Evolutionary conservation across 2,329 filamentous ascomycete species (phyloP).

Genomic region (Alternaria conjuncta): DNA sequence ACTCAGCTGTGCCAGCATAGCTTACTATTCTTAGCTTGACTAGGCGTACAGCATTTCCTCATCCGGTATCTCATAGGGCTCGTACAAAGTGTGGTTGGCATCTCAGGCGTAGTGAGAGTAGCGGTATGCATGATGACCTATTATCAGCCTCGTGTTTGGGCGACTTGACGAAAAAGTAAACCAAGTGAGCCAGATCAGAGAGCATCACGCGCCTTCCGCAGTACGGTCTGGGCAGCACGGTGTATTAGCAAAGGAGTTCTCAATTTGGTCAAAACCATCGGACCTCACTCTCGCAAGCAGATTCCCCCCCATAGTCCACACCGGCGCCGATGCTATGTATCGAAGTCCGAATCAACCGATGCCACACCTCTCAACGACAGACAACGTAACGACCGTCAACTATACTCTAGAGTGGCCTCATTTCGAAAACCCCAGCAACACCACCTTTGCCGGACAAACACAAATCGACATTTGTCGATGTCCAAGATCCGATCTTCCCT

Average conservation of each 20-base stretch:
- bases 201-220: not conserved
- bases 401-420: constrained; percentile 39
- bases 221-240: not conserved
- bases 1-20: constrained; percentile 12
- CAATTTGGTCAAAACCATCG: not conserved
- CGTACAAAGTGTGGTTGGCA: not conserved
- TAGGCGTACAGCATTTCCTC: constrained; percentile 8
- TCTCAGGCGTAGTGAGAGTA: constrained; percentile 14
- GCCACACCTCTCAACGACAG: constrained; percentile 37
- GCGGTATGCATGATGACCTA: constrained; percentile 27
- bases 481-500: constrained; percentile 14
- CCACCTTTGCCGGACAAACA: constrained; percentile 34
- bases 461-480: constrained; percentile 40
- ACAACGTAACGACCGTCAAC: constrained; percentile 46
- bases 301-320: not conserved
- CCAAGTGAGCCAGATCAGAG: not conserved
- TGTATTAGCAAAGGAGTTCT: not conserved
- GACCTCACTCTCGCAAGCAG: not conserved
- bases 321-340: constrained; percentile 11
- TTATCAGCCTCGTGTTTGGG: constrained; percentile 12
- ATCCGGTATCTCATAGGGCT: constrained; percentile 12
- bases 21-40: constrained; percentile 23
- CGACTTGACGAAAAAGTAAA: constrained; percentile 4
- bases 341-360: constrained; percentile 21
- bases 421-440: constrained; percentile 39